Evolutionary conservation across 257 asterid genomes (phyloP), one percentile per base, ranked within the genome.

Genomic region (Solanum pennellii): DNA sequence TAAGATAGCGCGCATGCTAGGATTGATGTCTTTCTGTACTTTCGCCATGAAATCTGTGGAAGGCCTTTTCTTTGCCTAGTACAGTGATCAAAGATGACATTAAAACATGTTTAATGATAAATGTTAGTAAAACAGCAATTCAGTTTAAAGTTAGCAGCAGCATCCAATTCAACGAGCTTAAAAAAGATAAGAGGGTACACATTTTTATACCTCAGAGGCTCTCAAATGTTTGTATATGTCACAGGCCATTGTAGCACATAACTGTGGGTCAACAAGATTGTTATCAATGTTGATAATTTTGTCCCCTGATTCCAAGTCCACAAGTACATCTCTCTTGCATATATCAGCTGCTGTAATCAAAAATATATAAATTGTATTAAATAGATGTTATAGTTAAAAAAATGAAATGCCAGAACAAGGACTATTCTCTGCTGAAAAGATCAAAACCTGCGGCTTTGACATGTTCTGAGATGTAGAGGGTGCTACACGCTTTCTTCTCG

Each of bases 151-250:
- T 44, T 25, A 56, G 9, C 84, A 77, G 84, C 33, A 37, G 39
- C 39, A 37, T 37, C 39, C 39, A 37, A 37, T 37, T 37, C 39
- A 37, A 37, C 39, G 39, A 37, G 39, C 39, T 37, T 37, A 37
- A 37, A 37, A 37, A 37, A 37, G 39, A 37, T 37, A 37, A 37
- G 39, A 37, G 39, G 39, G 39, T 37, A 37, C 0, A 37, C 39
- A 87, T 80, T 80, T 86, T 59, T 31, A 45, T 76, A 95, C 98
- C 99, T 94, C 98, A 29, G 98, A 92, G 80, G 95, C 98, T 89
- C 98, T 91, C 92, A 97, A 88, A 89, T 95, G 98, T 89, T 93
- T 93, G 95, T 95, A 97, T 33, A 95, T 95, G 86, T 95, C 99
- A 89, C 96, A 94, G 85, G 98, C 98, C 60, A 95, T 93, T 88